Conservation (phyloP, 148 eudicot genomes). For the Suaeda aralocaspica region DNA sequence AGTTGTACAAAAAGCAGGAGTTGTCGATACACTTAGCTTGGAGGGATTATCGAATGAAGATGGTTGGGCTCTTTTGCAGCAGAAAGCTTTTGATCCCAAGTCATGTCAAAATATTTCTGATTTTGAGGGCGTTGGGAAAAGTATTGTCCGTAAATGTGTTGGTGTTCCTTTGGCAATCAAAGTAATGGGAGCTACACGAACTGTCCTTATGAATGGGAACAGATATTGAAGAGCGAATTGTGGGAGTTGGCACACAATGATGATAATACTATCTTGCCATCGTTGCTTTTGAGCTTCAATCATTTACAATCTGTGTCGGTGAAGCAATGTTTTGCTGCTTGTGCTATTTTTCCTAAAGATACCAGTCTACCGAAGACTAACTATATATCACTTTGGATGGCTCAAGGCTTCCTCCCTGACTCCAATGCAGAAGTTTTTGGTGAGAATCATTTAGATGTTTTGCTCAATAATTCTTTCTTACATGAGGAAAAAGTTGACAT, state of each 20-base stretch:
- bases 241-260: slow-evolving; percentile 6
- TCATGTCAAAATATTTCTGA: background rate
- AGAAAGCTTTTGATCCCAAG: background rate
- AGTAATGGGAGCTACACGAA: background rate
- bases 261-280: background rate
- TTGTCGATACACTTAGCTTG: too few relatives aligned
- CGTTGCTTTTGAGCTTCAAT: slow-evolving; percentile 14
- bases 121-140: slow-evolving; percentile 17
- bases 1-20: too few relatives aligned
- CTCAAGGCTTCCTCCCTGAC: slow-evolving; percentile 14
- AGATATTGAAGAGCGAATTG: background rate
- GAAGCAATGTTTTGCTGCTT: slow-evolving; percentile 22
- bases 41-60: too few relatives aligned
- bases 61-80: slow-evolving; percentile 19
- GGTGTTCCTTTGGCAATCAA: slow-evolving; percentile 28
- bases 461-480: slow-evolving; percentile 21
- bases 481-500: background rate
- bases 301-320: slow-evolving; percentile 7
- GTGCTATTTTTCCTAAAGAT: slow-evolving; percentile 21
- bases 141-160: slow-evolving; percentile 18
- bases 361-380: background rate
- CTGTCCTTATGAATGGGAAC: slow-evolving; percentile 10
- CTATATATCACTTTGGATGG: slow-evolving; percentile 16
- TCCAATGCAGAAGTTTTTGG: background rate
- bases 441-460: background rate